Evolutionary conservation across 2,329 filamentous ascomycete species (phyloP).

Genomic region (Parasarocladium wereldwijsianum): DNA sequence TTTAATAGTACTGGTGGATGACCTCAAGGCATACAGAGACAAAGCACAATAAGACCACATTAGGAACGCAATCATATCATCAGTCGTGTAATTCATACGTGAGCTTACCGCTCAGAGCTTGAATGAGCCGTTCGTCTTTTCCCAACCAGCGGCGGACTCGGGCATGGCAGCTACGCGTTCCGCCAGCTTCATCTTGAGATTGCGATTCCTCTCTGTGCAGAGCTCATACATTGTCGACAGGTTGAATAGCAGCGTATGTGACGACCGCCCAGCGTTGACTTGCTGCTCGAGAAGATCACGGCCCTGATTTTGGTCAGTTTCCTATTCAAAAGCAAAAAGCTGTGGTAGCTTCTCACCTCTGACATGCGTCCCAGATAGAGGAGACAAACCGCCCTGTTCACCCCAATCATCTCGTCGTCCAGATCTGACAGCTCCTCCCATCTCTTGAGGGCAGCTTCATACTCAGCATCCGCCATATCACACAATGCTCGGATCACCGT

Average conservation of each 20-base stretch:
- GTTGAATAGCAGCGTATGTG: constrained; percentile 77
- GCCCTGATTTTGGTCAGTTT: constrained; percentile 30
- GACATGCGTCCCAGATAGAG: constrained; percentile 68
- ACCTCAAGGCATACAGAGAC: too few relatives aligned
- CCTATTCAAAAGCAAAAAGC: background rate
- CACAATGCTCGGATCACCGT: constrained; percentile 52
- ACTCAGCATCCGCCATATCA: constrained; percentile 65
- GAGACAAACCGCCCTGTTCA: constrained; percentile 74
- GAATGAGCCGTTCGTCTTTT: constrained; percentile 59
- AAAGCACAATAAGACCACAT: too few relatives aligned
- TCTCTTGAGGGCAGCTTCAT: constrained; percentile 42
- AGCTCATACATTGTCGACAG: constrained; percentile 84
- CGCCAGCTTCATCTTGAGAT: constrained; percentile 56
- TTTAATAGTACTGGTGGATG: too few relatives aligned
- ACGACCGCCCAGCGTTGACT: constrained; percentile 47
- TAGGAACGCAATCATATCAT: too few relatives aligned
- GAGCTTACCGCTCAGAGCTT: too few relatives aligned
- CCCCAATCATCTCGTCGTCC: constrained; percentile 54
- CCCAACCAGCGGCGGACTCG: constrained; percentile 46
- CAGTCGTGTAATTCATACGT: constrained; percentile 1
- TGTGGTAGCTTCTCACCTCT: constrained; percentile 33
- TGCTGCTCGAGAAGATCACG: constrained; percentile 51
- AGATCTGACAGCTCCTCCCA: constrained; percentile 43
- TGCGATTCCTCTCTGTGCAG: constrained; percentile 61
- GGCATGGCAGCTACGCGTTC: constrained; percentile 51